These are phyloP conservation scores for Penicillium silybi DNA, from an alignment of 495 filamentous ascomycete species.

Conservation along the genomic window DNA sequence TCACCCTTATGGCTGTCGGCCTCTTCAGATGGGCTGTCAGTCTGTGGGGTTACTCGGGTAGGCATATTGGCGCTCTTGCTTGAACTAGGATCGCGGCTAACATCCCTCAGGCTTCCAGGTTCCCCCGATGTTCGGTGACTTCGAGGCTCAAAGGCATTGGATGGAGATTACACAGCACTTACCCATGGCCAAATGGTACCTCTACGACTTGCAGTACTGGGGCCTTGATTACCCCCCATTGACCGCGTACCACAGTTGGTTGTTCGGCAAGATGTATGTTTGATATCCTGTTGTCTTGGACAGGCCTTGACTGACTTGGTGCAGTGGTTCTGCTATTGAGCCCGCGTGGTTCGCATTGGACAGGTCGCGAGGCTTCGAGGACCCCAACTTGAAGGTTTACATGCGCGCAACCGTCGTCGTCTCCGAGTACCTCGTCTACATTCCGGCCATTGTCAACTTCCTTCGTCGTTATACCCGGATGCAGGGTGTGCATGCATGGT, in stretches of 20 bases:
- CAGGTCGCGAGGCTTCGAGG: conserved; percentile 75
- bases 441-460: conserved; percentile 82
- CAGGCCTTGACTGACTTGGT: conserved; percentile 10
- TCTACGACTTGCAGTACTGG: conserved; percentile 95
- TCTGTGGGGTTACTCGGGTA: conserved; percentile 93
- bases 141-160: conserved; percentile 97
- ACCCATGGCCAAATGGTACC: conserved; percentile 93
- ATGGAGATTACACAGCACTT: conserved; percentile 93
- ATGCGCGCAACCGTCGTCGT: conserved; percentile 89
- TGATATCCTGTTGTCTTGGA: background rate
- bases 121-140: conserved; percentile 93
- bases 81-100: conserved; percentile 12
- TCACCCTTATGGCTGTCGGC: conserved; percentile 84
- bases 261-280: conserved; percentile 74
- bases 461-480: conserved; percentile 71
- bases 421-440: conserved; percentile 85
- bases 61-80: conserved; percentile 1
- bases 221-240: conserved; percentile 95
- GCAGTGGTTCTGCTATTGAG: conserved; percentile 68
- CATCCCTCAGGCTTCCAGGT: conserved; percentile 60
- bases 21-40: conserved; percentile 91
- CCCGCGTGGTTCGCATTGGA: conserved; percentile 87
- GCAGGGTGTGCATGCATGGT: conserved; percentile 70
- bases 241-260: conserved; percentile 97
- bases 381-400: conserved; percentile 78